Base-by-base conservation (phyloP, 176 grass and related monocot genomes). In the Carex myosuroides region DNA sequence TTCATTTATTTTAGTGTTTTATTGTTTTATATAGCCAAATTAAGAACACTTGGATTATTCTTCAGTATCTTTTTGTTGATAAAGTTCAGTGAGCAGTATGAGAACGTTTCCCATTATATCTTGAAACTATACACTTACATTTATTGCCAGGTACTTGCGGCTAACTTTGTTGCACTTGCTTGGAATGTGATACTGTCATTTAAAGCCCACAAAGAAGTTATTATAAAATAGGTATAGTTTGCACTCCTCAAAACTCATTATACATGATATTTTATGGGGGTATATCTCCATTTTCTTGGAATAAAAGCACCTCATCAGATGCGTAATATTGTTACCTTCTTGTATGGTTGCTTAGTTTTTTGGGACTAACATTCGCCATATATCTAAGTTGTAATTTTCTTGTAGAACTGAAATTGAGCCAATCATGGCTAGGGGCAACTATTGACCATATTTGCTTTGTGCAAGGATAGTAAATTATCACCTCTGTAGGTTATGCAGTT, bases 131-230 rank as follows among this genome's bases (percentile, higher is more conserved):
- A 53, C 5, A 2, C 2, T 77, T 77, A 77, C 13, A 4, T 77
- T 32, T 77, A 32, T 56, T 77, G 24, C 13, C 87, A 91, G 91
- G 91, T 93, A 86, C 89, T 97, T 79, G 94, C 78, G 60, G 94
- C 94, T 35, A 93, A 91, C 85, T 82, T 91, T 93, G 86, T 93
- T 72, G 86, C 91, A 60, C 91, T 97, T 65, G 91, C 84, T 24
- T 97, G 91, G 91, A 97, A 93, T 66, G 94, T 93, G 60, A 93
- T 97, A 81, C 84, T 97, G n/a, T 97, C 91, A 53, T 97, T 91
- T 91, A 93, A 91, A 88, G 89, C 94, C 81, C 92, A 94, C 68
- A 94, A 91, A 86, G 87, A 91, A 81, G 82, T 97, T 65, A 46
- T 88, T 78, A 18, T 80, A 6, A 85, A 93, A 88, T 93, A 97